Conservation (phyloP, 2,329 filamentous ascomycete genomes). For the Chaetomiaceae sp. region DNA sequence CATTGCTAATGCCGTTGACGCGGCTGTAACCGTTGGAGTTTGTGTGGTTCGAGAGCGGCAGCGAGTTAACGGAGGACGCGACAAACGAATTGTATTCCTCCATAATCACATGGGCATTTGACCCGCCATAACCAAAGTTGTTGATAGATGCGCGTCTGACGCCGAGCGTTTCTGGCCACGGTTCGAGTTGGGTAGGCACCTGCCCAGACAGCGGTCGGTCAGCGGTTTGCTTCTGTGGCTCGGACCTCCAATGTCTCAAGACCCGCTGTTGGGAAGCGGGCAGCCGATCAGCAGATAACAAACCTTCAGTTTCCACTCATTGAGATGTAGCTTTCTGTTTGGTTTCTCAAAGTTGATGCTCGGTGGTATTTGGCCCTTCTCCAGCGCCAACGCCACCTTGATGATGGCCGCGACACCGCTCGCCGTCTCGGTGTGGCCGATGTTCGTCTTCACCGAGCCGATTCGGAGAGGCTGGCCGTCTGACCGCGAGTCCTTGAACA, state of each 20-base stretch:
- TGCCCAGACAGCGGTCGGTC: no score
- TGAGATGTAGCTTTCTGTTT: background rate
- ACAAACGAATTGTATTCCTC: conserved; percentile 16
- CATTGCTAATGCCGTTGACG: no score
- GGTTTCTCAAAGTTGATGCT: background rate
- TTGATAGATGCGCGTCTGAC: conserved; percentile 14
- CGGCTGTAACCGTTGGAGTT: background rate
- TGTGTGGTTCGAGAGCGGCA: background rate
- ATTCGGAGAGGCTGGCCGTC: conserved; percentile 20
- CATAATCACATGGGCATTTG: background rate
- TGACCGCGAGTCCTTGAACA: background rate
- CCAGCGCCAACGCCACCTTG: conserved; percentile 28
- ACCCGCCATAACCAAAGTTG: background rate
- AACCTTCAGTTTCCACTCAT: background rate
- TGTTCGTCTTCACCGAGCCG: conserved; percentile 26
- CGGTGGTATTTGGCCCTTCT: conserved; percentile 16
- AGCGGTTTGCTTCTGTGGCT: no score
- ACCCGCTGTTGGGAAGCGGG: no score
- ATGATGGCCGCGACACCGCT: conserved; percentile 27
- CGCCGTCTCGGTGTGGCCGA: conserved; percentile 24
- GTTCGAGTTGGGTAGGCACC: background rate
- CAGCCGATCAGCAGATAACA: no score
- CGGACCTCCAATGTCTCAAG: no score
- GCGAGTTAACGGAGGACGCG: background rate
- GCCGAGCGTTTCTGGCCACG: conserved; percentile 28